Percentiles rank a stretch among this genome's conserved stretches.
These are phyloP conservation scores for Smallanthus sonchifolius DNA, from an alignment of 129 eudicot genomes.

Conservation along the genomic window DNA sequence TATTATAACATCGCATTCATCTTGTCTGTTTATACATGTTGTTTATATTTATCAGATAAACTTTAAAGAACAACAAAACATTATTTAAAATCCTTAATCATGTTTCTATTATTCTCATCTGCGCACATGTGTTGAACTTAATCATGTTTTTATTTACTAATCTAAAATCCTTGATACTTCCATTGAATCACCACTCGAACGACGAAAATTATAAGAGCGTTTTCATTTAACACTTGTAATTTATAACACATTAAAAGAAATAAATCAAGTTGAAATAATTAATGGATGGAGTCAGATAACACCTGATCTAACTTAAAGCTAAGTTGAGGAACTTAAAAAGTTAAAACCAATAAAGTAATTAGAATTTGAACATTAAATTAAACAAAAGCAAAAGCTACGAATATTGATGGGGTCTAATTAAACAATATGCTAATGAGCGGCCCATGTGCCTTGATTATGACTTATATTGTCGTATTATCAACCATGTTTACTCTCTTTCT, in stretches of 20 bases:
- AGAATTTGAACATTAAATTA: slow-evolving; percentile 16
- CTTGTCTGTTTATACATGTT: neutral
- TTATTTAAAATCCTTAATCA: too few species aligned
- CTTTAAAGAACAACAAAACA: too few species aligned
- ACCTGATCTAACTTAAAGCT: neutral
- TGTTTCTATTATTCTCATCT: neutral
- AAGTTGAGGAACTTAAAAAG: slow-evolving; percentile 4
- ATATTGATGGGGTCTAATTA: slow-evolving; percentile 31
- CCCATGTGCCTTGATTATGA: slow-evolving; percentile 37
- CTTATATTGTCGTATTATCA: slow-evolving; percentile 35
- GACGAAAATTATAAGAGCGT: neutral
- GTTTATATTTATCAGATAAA: too few species aligned
- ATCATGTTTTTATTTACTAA: neutral
- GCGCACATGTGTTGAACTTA: neutral
- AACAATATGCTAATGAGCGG: slow-evolving; percentile 30
- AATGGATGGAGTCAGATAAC: neutral
- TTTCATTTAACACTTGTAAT: neutral
- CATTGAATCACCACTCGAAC: neutral
- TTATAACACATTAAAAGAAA: neutral
- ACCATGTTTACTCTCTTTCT: slow-evolving; percentile 1
- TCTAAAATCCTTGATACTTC: neutral
- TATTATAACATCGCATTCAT: neutral
- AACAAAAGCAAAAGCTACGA: slow-evolving; percentile 31
- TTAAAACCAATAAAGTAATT: slow-evolving; percentile 24
- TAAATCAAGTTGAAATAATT: neutral